Conservation (phyloP, 2,329 filamentous ascomycete genomes). For the Alternaria sp. region DNA sequence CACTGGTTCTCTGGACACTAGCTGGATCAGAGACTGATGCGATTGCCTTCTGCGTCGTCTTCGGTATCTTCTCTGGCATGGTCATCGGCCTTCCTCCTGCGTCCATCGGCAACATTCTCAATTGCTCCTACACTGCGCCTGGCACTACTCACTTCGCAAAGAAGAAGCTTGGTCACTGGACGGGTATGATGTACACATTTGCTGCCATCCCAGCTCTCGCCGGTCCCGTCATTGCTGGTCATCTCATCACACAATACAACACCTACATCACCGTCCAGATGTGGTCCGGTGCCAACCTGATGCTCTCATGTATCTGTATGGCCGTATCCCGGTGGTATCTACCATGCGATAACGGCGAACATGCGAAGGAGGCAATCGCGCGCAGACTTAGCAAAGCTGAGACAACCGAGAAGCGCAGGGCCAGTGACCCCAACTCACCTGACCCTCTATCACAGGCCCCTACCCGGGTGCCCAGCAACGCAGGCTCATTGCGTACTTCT, state of each 20-base stretch:
- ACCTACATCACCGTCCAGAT: conserved; percentile 55
- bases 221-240: conserved; percentile 57
- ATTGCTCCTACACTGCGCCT: conserved; percentile 37
- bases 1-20: conserved; percentile 53
- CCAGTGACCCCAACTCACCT: conserved; percentile 10
- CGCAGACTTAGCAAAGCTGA: conserved; percentile 12
- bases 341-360: conserved; percentile 37
- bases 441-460: conserved; percentile 26
- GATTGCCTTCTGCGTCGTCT: conserved; percentile 57
- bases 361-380: conserved; percentile 22
- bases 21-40: conserved; percentile 47
- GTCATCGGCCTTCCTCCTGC: conserved; percentile 60
- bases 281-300: conserved; percentile 54
- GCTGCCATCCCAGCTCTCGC: conserved; percentile 54
- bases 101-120: conserved; percentile 55
- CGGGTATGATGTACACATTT: conserved; percentile 59
- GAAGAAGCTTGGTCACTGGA: conserved; percentile 58
- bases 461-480: conserved; percentile 29
- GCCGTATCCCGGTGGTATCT: conserved; percentile 38
- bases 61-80: conserved; percentile 56
- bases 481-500: conserved; percentile 14
- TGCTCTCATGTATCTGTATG: conserved; percentile 53
- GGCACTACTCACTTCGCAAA: conserved; percentile 37
- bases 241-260: conserved; percentile 51
- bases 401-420: conserved; percentile 17